Conservation (phyloP, 768 basidiomycete genomes). For the Saitozyma sp. region DNA sequence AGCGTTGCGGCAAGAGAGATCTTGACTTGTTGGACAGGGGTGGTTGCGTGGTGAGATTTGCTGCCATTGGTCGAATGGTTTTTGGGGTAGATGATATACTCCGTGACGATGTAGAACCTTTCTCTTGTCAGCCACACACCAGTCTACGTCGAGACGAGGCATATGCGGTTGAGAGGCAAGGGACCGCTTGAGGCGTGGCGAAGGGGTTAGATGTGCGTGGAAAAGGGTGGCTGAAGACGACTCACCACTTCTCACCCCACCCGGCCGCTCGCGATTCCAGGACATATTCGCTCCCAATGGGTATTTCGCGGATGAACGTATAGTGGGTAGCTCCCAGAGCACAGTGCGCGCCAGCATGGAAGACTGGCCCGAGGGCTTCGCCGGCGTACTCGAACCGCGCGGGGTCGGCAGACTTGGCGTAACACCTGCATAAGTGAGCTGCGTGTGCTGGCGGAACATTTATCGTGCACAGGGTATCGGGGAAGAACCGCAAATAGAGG, state of each 20-base stretch:
- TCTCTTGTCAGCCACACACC: not conserved
- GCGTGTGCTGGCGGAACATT: too few relatives aligned
- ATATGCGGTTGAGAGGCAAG: too few relatives aligned
- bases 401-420: slow-evolving; percentile 40
- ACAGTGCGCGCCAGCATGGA: slow-evolving; percentile 32
- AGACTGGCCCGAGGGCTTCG: slow-evolving; percentile 32
- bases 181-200: too few relatives aligned
- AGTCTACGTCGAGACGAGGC: too few relatives aligned
- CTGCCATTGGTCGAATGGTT: slow-evolving; percentile 11
- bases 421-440: slow-evolving; percentile 15
- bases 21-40: not conserved
- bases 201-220: too few relatives aligned
- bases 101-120: slow-evolving; percentile 49
- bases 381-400: slow-evolving; percentile 36
- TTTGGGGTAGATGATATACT: slow-evolving; percentile 51
- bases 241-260: slow-evolving; percentile 52
- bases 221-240: too few relatives aligned
- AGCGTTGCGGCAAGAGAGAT: slow-evolving; percentile 14
- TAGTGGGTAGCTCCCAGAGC: slow-evolving; percentile 44
- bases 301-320: slow-evolving; percentile 52
- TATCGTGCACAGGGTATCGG: not conserved
- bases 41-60: not conserved
- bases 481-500: too few relatives aligned
- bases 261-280: slow-evolving; percentile 48
- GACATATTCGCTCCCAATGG: slow-evolving; percentile 44